Base-by-base conservation (phyloP, 2,329 filamentous ascomycete genomes). In the Curvularia lunata region DNA sequence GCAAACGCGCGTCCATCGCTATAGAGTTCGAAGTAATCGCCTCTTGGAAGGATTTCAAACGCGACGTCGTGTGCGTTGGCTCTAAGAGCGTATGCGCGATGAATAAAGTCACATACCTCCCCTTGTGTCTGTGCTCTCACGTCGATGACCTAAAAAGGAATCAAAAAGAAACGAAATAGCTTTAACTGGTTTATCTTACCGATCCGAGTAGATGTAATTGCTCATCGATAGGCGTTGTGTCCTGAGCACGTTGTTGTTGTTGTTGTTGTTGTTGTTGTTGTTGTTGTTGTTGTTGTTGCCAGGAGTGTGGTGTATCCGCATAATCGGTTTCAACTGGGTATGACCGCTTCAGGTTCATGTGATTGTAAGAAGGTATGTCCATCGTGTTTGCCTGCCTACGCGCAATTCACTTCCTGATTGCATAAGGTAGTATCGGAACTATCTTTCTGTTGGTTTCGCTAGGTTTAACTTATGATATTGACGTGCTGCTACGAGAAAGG, bases 1-100 rank as follows among this genome's bases (percentile, higher is more conserved):
- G 54, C 54, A 42, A 57, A 52, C 46, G 16, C 25, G 6, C 23
- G 16, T 8, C 42, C 42, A 12, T 45, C 30, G 13, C 9, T 45
- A 3, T 3, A 18, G 23, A 57, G 30, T 28, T 52, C 54, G 42
- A 52, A 53, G 16, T 53, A 57, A 37, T 57, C 54, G 28, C 54
- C 54, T 47, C 41, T 38, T 13, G 23, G 43, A 30, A 21, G 32
- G n/a, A 57, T 19, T 2, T 30, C 45, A 30, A 57, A 50, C 12
- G 21, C 18, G 23, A 41, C 18, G 13, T 37, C 18, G 27, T 40
- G 5, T 45, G 4, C 21, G 16, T n/a, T 23, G 46, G 40, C 7
- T 43, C 7, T 25, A 52, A 27, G 27, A 27, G n/a, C 3, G 16
- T 49, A 43, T 23, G 23, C 28, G 19, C 28, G n/a, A 16, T 21